Percentiles rank a stretch among this genome's conserved stretches.
These are phyloP conservation scores for Dianthus caryophyllus DNA, from an alignment of 148 eudicot genomes.

Conservation along the genomic window DNA sequence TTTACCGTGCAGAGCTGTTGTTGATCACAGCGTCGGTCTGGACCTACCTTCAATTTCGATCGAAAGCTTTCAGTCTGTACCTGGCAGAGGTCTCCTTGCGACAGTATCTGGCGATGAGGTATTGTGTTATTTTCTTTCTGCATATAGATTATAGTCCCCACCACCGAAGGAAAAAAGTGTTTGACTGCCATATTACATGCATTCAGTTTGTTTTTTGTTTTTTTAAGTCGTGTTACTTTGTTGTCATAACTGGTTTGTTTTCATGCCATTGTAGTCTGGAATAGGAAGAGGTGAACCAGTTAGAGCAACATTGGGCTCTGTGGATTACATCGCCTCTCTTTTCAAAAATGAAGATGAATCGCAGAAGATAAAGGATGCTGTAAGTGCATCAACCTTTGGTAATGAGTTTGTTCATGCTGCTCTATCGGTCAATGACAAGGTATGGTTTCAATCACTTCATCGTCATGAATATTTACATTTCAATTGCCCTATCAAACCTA, in stretches of 20 bases:
- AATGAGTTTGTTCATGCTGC: constrained; percentile 90
- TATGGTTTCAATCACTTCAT: constrained; percentile 14
- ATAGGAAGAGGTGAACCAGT: constrained; percentile 61
- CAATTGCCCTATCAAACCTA: neutral
- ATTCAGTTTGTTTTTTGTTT: no score
- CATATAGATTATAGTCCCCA: no score
- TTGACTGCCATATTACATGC: neutral
- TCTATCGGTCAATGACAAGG: constrained; percentile 82
- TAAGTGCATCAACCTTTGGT: constrained; percentile 63
- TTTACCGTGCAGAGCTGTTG: constrained; percentile 83
- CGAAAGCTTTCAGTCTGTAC: constrained; percentile 83
- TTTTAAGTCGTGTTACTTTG: constrained; percentile 1
- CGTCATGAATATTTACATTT: neutral
- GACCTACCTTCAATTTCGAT: constrained; percentile 77
- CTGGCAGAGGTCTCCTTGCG: constrained; percentile 94
- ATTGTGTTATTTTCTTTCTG: no score
- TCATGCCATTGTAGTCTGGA: constrained; percentile 59
- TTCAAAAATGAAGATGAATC: constrained; percentile 68
- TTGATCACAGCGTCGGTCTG: constrained; percentile 73
- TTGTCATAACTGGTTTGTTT: neutral
- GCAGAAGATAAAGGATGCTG: constrained; percentile 65
- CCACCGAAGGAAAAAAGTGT: neutral
- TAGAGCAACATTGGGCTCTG: constrained; percentile 89
- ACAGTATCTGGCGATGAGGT: constrained; percentile 84
- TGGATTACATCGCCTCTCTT: constrained; percentile 80